Evolutionary conservation across 176 grass and related monocot genomes (phyloP).

Genomic region (Puya raimondii): DNA sequence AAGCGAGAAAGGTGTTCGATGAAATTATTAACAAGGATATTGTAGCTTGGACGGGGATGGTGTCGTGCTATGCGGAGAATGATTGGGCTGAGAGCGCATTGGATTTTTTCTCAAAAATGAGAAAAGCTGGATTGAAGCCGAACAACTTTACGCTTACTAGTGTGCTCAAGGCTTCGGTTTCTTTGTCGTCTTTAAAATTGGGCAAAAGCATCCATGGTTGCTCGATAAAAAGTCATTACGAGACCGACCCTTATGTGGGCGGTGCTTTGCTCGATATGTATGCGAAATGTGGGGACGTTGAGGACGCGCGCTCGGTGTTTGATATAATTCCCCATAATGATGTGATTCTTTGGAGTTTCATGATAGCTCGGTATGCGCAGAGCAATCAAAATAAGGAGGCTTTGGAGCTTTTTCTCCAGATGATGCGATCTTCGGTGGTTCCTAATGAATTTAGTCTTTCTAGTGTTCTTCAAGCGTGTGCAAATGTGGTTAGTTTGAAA

Average conservation of each 20-base stretch:
- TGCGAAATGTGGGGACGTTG: conserved; percentile 25
- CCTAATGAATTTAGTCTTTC: conserved; percentile 49
- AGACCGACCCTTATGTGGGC: conserved; percentile 24
- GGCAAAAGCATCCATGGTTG: conserved; percentile 43
- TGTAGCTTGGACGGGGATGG: conserved; percentile 28
- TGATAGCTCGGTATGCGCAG: conserved; percentile 37
- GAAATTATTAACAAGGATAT: conserved; percentile 13
- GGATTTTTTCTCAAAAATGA: conserved; percentile 19
- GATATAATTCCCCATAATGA: conserved; percentile 44
- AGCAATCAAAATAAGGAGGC: conserved; percentile 47
- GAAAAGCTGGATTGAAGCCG: conserved; percentile 13
- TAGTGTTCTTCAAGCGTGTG: conserved; percentile 34
- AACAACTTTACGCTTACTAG: conserved; percentile 22
- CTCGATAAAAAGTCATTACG: conserved; percentile 27
- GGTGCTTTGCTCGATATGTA: conserved; percentile 37
- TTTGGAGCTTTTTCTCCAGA: conserved; percentile 35
- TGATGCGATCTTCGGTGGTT: conserved; percentile 33
- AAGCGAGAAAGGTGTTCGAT: conserved; percentile 20
- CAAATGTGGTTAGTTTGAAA: conserved; percentile 11
- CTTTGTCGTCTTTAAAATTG: conserved; percentile 35
- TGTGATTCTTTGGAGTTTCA: conserved; percentile 50
- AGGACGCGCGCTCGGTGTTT: conserved; percentile 25
- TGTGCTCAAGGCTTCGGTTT: conserved; percentile 27
- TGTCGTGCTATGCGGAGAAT: conserved; percentile 30
- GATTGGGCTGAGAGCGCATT: conserved; percentile 7